phyloP scores from a whole-genome alignment of 805 yeast species.

The Candida tallmaniae region DNA sequence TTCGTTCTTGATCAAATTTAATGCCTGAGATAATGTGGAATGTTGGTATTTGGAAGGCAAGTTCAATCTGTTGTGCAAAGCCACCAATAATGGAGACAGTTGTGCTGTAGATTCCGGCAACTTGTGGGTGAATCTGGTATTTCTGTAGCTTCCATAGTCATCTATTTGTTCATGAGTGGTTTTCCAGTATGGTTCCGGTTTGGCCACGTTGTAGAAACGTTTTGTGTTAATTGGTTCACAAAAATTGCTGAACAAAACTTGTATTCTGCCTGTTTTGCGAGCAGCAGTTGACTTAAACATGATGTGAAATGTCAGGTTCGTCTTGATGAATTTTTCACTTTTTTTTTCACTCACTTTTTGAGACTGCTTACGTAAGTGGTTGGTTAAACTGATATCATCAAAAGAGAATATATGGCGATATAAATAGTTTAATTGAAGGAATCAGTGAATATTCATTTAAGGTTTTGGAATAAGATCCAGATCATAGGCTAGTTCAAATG shows the following conservation, averaged over 20 bases:
- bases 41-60: conserved; percentile 55
- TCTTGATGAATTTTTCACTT: conserved; percentile 10
- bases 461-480: too few species aligned
- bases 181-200: conserved; percentile 20
- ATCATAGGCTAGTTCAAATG: too few species aligned
- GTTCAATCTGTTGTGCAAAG: conserved; percentile 72
- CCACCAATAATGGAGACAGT: conserved; percentile 66
- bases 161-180: conserved; percentile 28
- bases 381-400: too few species aligned
- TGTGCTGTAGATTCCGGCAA: conserved; percentile 44
- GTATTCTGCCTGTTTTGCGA: too few species aligned
- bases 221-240: not conserved
- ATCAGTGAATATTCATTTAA: too few species aligned
- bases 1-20: conserved; percentile 51
- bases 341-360: conserved; percentile 4
- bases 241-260: not conserved
- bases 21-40: conserved; percentile 73
- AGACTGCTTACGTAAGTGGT: not conserved
- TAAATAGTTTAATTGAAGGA: too few species aligned
- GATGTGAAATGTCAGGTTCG: too few species aligned
- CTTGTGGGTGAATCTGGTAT: conserved; percentile 40
- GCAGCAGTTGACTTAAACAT: not conserved
- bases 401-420: too few species aligned
- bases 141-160: conserved; percentile 38
- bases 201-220: conserved; percentile 19